These are phyloP conservation scores for Trichoderma citrinoviride DNA, from an alignment of 2,329 filamentous ascomycete species.

Conservation along the genomic window DNA sequence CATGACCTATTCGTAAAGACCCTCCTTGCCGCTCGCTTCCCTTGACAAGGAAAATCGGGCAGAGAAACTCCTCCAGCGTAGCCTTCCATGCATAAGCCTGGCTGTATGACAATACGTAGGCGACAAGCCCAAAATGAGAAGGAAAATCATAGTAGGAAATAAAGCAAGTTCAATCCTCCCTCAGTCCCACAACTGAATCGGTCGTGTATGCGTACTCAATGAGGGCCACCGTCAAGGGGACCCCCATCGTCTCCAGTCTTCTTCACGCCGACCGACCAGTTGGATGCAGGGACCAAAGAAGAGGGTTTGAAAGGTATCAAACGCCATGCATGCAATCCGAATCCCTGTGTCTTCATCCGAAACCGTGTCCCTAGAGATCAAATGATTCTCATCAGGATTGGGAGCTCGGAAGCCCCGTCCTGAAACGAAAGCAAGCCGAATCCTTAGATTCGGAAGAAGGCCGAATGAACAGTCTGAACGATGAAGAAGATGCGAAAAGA, in stretches of 20 bases:
- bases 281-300: conserved; percentile 25
- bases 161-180: not conserved
- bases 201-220: not conserved
- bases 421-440: not conserved
- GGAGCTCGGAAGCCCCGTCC: not conserved
- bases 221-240: not conserved
- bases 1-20: not conserved
- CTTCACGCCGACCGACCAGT: conserved; percentile 4
- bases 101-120: not conserved
- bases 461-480: not conserved
- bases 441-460: not conserved
- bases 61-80: not conserved
- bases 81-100: not conserved
- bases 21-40: not conserved
- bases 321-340: conserved; percentile 34
- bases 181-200: not conserved
- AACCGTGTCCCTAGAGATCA: conserved; percentile 20
- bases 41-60: not conserved
- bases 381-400: conserved; percentile 16
- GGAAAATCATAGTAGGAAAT: not conserved
- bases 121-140: not conserved
- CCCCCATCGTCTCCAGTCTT: conserved; percentile 2
- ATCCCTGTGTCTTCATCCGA: conserved; percentile 23
- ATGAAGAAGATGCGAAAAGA: conserved; percentile 18
- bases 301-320: conserved; percentile 23